Conservation (phyloP, 2,329 filamentous ascomycete genomes). For the Diplodia intermedia region DNA sequence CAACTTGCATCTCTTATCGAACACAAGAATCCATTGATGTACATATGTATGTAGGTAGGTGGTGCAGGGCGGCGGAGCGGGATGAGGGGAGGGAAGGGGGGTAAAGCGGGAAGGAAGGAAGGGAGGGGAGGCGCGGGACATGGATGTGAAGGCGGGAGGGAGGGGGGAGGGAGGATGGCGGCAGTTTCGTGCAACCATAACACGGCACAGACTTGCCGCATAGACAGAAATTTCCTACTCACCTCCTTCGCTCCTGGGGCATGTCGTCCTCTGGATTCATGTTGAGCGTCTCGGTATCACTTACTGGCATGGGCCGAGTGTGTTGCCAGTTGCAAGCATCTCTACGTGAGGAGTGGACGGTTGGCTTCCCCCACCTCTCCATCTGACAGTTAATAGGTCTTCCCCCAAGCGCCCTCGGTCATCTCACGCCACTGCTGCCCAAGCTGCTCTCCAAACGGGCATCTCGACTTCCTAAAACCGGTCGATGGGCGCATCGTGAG, state of each 20-base stretch:
- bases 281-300: neutral
- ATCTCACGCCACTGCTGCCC: slow-evolving; percentile 16
- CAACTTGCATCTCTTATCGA: slow-evolving; percentile 7
- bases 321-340: neutral
- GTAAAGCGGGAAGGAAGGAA: neutral
- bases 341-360: neutral
- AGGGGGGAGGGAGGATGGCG: neutral
- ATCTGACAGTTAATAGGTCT: neutral
- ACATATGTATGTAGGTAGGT: neutral
- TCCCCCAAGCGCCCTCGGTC: neutral
- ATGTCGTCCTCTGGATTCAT: neutral
- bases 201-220: slow-evolving; percentile 14
- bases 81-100: slow-evolving; percentile 2
- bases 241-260: neutral
- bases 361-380: neutral
- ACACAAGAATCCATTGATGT: slow-evolving; percentile 8
- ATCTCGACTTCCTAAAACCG: neutral
- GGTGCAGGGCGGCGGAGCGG: slow-evolving; percentile 24
- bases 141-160: neutral
- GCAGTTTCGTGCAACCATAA: slow-evolving; percentile 11
- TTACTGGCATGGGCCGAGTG: neutral
- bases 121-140: slow-evolving; percentile 1
- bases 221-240: neutral
- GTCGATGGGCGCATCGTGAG: neutral
- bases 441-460: neutral